phyloP scores from a whole-genome alignment of 2,329 filamentous ascomycete genomes.

The Trematosphaeria pertusa region DNA sequence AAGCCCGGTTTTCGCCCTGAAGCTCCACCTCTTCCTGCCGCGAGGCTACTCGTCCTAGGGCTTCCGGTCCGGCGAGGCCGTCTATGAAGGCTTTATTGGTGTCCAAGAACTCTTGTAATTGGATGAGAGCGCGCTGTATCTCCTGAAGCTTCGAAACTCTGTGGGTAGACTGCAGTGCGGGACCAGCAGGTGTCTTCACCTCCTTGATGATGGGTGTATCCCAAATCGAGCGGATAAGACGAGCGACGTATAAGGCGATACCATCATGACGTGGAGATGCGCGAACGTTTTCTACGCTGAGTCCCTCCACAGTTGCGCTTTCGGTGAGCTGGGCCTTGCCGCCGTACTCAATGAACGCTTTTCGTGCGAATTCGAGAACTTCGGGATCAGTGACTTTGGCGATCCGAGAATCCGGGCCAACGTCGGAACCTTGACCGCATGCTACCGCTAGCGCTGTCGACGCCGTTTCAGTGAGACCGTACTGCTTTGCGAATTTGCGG shows the following conservation, averaged over 20 bases:
- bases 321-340: constrained; percentile 86
- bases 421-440: constrained; percentile 89
- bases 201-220: constrained; percentile 74
- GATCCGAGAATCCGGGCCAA: constrained; percentile 72
- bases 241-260: constrained; percentile 83
- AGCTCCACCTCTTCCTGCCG: constrained; percentile 91
- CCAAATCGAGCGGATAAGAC: constrained; percentile 91
- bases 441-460: constrained; percentile 92
- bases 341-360: constrained; percentile 90
- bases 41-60: constrained; percentile 76
- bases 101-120: constrained; percentile 81
- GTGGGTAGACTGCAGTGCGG: constrained; percentile 72
- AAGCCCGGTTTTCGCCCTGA: constrained; percentile 91
- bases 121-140: constrained; percentile 81
- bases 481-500: constrained; percentile 81
- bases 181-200: constrained; percentile 61
- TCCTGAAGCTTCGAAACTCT: constrained; percentile 70
- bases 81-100: constrained; percentile 92
- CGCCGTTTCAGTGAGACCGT: constrained; percentile 87
- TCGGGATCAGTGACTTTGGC: constrained; percentile 79
- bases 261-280: constrained; percentile 91
- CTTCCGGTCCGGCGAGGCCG: constrained; percentile 88
- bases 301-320: constrained; percentile 68
- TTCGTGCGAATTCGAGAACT: constrained; percentile 82
- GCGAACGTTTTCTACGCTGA: constrained; percentile 79